A percentile compares a stretch with the other conserved stretches of the same genome.
These are phyloP conservation scores for Russula foetens DNA, from an alignment of 768 basidiomycete genomes.

Conservation along the genomic window DNA sequence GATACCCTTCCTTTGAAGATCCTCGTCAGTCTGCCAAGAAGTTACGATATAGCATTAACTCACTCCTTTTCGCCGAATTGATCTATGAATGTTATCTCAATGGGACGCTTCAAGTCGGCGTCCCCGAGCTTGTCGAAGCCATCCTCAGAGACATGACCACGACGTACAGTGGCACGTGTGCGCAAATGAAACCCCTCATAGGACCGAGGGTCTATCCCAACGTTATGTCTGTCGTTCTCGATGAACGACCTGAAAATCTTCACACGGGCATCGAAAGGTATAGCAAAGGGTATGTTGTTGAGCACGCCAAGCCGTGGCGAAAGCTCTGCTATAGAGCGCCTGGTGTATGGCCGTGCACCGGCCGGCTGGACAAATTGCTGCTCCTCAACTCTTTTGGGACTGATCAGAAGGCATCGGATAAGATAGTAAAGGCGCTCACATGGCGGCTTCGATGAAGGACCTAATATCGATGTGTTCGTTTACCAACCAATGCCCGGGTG, in stretches of 20 bases:
- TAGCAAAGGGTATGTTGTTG: slow-evolving; percentile 92
- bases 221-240: slow-evolving; percentile 42
- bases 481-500: slow-evolving; percentile 79
- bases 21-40: neutral
- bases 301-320: slow-evolving; percentile 84
- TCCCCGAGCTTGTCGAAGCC: slow-evolving; percentile 81
- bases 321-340: slow-evolving; percentile 65
- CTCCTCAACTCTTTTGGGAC: slow-evolving; percentile 52
- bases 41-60: slow-evolving; percentile 25
- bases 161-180: slow-evolving; percentile 47
- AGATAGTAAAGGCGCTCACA: slow-evolving; percentile 37
- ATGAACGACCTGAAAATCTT: slow-evolving; percentile 85
- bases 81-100: slow-evolving; percentile 90
- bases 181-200: slow-evolving; percentile 15
- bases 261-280: slow-evolving; percentile 89
- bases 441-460: slow-evolving; percentile 80
- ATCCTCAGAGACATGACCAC: slow-evolving; percentile 78
- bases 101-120: slow-evolving; percentile 67
- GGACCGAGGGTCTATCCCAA: slow-evolving; percentile 14
- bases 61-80: slow-evolving; percentile 82
- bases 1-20: slow-evolving; percentile 63
- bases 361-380: slow-evolving; percentile 35
- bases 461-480: slow-evolving; percentile 48
- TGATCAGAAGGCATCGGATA: neutral
- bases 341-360: slow-evolving; percentile 34